Percentiles rank a stretch among this genome's conserved stretches.
Evolutionary conservation across 371 early-diverging fungal genomes (phyloP).

Genomic region (Neoconidiobolus thromboides): DNA sequence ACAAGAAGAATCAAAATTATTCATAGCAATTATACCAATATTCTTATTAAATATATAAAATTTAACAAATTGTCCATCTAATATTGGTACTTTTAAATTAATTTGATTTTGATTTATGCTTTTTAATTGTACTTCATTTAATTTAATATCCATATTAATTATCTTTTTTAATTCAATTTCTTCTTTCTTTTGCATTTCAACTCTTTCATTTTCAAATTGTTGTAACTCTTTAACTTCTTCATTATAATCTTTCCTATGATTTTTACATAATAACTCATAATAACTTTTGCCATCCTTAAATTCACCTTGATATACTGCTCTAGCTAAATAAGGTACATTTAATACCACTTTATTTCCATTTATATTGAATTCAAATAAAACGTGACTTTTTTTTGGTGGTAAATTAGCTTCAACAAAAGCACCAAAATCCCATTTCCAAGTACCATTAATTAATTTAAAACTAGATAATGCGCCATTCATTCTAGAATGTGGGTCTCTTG

Average conservation of each 20-base stretch:
- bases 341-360: not conserved
- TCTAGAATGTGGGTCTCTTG: not conserved
- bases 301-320: not conserved
- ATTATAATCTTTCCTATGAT: not conserved
- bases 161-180: not conserved
- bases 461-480: not conserved
- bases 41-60: not conserved
- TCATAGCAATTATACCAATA: not conserved
- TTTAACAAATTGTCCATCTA: not conserved
- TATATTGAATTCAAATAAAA: not conserved
- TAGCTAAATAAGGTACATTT: not conserved
- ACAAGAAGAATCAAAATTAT: not conserved
- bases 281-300: not conserved
- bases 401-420: not conserved
- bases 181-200: not conserved
- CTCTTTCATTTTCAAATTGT: not conserved
- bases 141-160: not conserved
- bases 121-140: not conserved
- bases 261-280: not conserved
- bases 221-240: not conserved
- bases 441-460: not conserved
- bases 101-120: not conserved
- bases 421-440: not conserved
- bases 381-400: not conserved
- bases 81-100: not conserved